Conservation (phyloP, 768 basidiomycete species). For the Peribolospora kevripleyi region DNA sequence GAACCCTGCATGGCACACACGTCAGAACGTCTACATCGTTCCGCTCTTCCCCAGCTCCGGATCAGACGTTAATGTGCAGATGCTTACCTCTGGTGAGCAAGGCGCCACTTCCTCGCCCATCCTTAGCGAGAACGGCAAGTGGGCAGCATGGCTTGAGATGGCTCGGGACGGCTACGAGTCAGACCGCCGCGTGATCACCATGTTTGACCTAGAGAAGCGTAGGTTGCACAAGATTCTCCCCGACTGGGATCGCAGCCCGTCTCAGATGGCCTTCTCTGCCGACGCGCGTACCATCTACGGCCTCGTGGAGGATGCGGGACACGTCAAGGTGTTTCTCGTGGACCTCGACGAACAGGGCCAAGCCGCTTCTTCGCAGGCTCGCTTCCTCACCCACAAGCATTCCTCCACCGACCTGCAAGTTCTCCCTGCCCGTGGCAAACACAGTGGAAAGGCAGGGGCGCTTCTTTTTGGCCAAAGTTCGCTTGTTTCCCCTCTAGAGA, state of each 20-base stretch:
- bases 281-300: constrained; percentile 25
- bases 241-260: constrained; percentile 67
- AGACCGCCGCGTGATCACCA: constrained; percentile 42
- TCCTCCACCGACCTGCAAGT: constrained; percentile 18
- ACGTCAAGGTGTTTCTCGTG: constrained; percentile 47
- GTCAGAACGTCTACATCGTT: constrained; percentile 60
- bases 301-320: constrained; percentile 53
- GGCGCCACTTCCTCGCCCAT: constrained; percentile 56
- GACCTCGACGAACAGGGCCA: constrained; percentile 25
- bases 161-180: constrained; percentile 71
- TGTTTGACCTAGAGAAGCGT: constrained; percentile 42
- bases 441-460: no score
- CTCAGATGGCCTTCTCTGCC: constrained; percentile 6
- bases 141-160: constrained; percentile 70
- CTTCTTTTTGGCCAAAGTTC: no score
- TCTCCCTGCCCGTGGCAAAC: no score
- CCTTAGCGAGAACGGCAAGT: constrained; percentile 39
- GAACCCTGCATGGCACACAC: constrained; percentile 61
- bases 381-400: constrained; percentile 19
- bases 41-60: constrained; percentile 21
- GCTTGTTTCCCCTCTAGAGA: no score
- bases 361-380: constrained; percentile 4
- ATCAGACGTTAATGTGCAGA: constrained; percentile 27
- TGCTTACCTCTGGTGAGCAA: constrained; percentile 60
- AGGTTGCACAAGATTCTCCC: constrained; percentile 34